Base-by-base conservation (phyloP, 768 basidiomycete species). In the Cystoderma amianthinum region DNA sequence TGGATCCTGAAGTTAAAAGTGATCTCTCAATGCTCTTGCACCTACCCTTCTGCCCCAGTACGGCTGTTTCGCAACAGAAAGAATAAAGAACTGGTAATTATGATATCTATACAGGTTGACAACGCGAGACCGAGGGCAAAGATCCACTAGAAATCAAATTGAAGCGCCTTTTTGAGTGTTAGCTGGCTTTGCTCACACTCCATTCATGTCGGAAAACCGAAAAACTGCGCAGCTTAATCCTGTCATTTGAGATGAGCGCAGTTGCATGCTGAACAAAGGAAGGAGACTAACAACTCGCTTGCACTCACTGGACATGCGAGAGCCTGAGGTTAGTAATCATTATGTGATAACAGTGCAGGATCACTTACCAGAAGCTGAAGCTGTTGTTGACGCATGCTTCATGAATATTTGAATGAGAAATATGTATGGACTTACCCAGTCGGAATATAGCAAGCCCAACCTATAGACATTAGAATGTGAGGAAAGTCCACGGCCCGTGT, bases 61-160 rank as follows among this genome's bases (percentile, higher is more conserved):
- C 63, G 63, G 15, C 64, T 70, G 25, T 46, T 55, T 45, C 56
- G 59, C 2, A 79, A 54, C 6, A 70, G 63, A 46, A 64, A 60
- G 21, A 69, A 71, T 32, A 79, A 56, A 33, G 62, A 63, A 3
- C 50, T 58, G 3, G 73, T 72, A 36, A 79, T 69, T n/a, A 78
- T 52, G 21, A 78, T 49, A 46, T 79, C 76, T 11, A 78, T 55
- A 4, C 62, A 52, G 3, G 68, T 69, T 3, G 75, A 77, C 11
- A 77, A 55, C 0, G 70, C 59, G 3, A 79, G 60, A 5, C 76
- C 76, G 1, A 64, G 57, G 2, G 76, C 77, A 42, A 78, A 76
- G 11, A 71, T 54, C 65, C 69, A 71, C 73, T 72, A 40, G n/a
- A 41, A 36, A 21, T 7, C n/a, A n/a, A 28, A n/a, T n/a, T n/a